A percentile compares a stretch with the other conserved stretches of the same genome.
Conservation (phyloP, 148 eudicot species). For the Cornus controversa region DNA sequence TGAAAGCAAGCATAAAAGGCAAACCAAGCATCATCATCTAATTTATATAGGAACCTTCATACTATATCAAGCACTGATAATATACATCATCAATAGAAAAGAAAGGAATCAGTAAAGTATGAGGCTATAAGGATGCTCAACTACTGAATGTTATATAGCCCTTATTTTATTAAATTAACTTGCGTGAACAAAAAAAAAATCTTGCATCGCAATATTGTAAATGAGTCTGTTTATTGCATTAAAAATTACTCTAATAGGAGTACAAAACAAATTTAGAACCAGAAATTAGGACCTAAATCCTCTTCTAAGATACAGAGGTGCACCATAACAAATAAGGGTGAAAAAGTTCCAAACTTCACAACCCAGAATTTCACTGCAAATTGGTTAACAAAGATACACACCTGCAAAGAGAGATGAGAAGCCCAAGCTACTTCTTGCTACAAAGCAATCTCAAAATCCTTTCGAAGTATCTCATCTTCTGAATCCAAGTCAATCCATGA, state of each 20-base stretch:
- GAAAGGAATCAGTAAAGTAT: background rate
- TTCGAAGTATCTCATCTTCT: slow-evolving; percentile 65
- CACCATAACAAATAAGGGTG: too few relatives aligned
- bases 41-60: too few relatives aligned
- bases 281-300: background rate
- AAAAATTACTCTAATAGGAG: background rate
- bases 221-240: background rate
- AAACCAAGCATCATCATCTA: background rate
- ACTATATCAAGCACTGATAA: background rate
- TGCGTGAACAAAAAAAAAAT: background rate
- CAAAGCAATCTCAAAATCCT: slow-evolving; percentile 73
- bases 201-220: background rate
- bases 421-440: slow-evolving; percentile 97
- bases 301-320: too few relatives aligned
- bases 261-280: background rate
- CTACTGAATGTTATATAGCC: too few relatives aligned
- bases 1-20: slow-evolving; percentile 10
- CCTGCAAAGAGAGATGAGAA: slow-evolving; percentile 96
- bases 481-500: slow-evolving; percentile 98
- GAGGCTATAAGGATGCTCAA: too few relatives aligned
- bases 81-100: background rate
- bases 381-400: slow-evolving; percentile 6
- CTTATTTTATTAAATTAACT: background rate
- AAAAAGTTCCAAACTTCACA: background rate
- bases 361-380: background rate